Evolutionary conservation across 345 rosid species (phyloP).

Genomic region (Eucalyptus guilfoylei): DNA sequence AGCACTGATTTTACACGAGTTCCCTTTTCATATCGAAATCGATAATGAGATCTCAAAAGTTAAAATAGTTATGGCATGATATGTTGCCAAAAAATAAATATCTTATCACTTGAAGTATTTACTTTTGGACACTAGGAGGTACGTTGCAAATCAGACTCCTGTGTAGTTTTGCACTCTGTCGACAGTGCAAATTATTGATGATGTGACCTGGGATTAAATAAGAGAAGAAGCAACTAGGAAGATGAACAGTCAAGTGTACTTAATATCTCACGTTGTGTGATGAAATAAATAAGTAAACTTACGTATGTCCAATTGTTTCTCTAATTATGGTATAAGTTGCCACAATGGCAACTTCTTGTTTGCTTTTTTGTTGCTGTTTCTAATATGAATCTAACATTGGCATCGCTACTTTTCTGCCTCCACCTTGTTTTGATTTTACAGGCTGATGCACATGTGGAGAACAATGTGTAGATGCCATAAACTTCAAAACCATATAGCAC

Average conservation of each 20-base stretch:
- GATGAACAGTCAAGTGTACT: background rate
- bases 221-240: background rate
- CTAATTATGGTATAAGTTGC: background rate
- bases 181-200: background rate
- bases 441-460: slow-evolving; percentile 69
- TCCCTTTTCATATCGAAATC: background rate
- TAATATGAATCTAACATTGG: background rate
- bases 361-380: background rate
- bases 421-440: slow-evolving; percentile 2
- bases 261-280: background rate
- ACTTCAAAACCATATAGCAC: slow-evolving; percentile 60
- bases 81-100: background rate
- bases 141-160: background rate
- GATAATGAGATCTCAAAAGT: background rate
- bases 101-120: background rate
- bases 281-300: background rate
- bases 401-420: background rate
- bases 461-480: slow-evolving; percentile 73
- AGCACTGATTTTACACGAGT: background rate
- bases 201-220: background rate
- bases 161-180: background rate
- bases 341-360: background rate
- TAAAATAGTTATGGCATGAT: background rate
- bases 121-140: background rate
- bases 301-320: background rate